A percentile compares a stretch with the other conserved stretches of the same genome.
These are phyloP conservation scores for Acer yangbiense DNA, from an alignment of 345 rosid species.

Conservation along the genomic window DNA sequence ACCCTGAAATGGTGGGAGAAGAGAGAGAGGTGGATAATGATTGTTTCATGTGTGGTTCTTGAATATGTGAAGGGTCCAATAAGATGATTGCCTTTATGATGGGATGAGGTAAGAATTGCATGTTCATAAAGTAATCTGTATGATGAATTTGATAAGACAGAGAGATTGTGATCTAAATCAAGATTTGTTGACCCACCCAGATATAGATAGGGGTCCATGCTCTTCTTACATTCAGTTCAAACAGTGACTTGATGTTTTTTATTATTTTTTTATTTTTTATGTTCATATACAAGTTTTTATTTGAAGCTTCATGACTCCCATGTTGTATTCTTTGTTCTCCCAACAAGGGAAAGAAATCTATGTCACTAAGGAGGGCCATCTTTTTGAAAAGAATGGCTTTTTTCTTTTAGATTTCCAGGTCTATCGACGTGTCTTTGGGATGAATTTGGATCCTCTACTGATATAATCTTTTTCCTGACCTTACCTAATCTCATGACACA, in stretches of 20 bases:
- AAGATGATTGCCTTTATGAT: slow-evolving; percentile 13
- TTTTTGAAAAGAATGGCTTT: too few species aligned
- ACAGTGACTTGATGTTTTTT: background rate
- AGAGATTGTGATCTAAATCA: slow-evolving; percentile 25
- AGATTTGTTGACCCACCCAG: slow-evolving; percentile 28
- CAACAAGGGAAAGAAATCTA: background rate
- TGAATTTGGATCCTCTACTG: too few species aligned
- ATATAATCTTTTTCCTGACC: too few species aligned
- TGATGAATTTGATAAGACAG: slow-evolving; percentile 11
- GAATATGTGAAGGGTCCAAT: slow-evolving; percentile 15
- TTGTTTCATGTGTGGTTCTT: background rate
- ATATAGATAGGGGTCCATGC: background rate
- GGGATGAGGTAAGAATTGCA: slow-evolving; percentile 25
- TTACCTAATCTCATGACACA: too few species aligned
- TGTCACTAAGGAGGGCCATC: too few species aligned
- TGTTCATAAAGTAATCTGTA: slow-evolving; percentile 26
- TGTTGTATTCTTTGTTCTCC: background rate
- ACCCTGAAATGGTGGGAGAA: slow-evolving; percentile 19
- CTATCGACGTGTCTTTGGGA: too few species aligned
- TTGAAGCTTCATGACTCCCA: background rate
- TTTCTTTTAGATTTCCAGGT: too few species aligned
- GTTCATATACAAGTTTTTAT: background rate
- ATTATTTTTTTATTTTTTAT: too few species aligned
- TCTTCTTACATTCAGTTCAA: slow-evolving; percentile 2
- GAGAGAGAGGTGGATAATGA: background rate